Conservation (phyloP, 148 eudicot species). For the Vaccinium corymbosum region DNA sequence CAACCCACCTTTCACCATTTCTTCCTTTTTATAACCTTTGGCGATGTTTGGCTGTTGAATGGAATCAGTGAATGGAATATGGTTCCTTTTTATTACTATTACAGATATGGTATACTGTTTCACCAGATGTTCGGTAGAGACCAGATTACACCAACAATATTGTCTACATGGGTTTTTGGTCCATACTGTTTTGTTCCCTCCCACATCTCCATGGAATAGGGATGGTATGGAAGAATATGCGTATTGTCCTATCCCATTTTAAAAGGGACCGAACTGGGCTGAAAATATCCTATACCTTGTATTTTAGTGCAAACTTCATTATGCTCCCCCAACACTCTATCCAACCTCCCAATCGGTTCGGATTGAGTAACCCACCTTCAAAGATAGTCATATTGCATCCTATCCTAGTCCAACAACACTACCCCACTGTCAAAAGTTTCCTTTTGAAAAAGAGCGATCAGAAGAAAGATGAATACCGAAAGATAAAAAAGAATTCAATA, state of each 20-base stretch:
- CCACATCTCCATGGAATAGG: neutral
- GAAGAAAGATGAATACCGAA: neutral
- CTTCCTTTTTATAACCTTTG: neutral
- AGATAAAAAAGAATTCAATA: neutral
- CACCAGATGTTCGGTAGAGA: neutral
- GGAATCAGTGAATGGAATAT: neutral
- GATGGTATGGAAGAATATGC: neutral
- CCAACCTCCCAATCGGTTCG: neutral
- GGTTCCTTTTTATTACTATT: too few species aligned
- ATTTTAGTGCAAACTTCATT: neutral
- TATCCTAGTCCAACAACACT: neutral
- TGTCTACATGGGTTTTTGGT: too few species aligned
- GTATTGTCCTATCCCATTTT: neutral
- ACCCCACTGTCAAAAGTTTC: neutral
- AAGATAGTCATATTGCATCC: neutral
- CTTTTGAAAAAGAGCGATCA: neutral
- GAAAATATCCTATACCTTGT: neutral
- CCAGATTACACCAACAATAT: neutral
- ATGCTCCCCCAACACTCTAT: neutral
- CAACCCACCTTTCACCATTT: neutral
- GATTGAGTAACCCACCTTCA: neutral
- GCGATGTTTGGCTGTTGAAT: neutral
- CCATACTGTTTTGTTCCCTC: neutral
- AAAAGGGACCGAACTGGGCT: neutral
- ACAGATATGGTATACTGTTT: neutral